phyloP scores from a whole-genome alignment of 352 stramenopile genomes.

The Globisporangium emineosum region DNA sequence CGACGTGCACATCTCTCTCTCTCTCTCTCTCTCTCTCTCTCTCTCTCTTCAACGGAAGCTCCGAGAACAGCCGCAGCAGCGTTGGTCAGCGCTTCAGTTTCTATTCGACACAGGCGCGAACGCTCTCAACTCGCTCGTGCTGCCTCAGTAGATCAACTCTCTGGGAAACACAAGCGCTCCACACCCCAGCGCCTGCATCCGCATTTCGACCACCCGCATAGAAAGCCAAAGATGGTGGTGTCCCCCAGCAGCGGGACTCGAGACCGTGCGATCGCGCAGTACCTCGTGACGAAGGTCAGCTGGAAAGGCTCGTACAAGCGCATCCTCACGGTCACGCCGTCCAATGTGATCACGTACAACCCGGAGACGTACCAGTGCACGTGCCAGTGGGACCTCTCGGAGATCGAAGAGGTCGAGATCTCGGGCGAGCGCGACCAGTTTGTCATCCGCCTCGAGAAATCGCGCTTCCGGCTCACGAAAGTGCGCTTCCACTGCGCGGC shows the following conservation, averaged over 20 bases:
- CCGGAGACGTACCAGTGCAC: conserved; percentile 67
- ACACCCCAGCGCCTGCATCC: background rate
- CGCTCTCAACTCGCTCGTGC: background rate
- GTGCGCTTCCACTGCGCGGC: conserved; percentile 59
- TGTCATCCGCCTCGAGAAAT: conserved; percentile 55
- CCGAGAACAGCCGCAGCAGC: background rate
- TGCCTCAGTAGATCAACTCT: background rate
- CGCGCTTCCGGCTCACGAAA: conserved; percentile 51
- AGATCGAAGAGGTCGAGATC: conserved; percentile 56
- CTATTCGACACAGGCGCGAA: background rate
- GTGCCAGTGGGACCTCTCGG: conserved; percentile 60
- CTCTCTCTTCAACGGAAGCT: background rate
- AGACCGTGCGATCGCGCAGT: conserved; percentile 56
- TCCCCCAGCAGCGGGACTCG: background rate
- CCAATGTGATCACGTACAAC: conserved; percentile 60
- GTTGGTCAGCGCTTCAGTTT: background rate
- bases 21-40: background rate
- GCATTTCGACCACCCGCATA: background rate
- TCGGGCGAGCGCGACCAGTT: conserved; percentile 43
- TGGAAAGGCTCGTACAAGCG: conserved; percentile 65
- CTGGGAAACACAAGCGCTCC: background rate
- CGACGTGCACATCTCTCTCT: too few relatives aligned
- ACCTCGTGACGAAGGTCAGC: conserved; percentile 61
- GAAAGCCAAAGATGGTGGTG: background rate
- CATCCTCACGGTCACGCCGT: conserved; percentile 50